Conservation (phyloP, 202 grass and related monocot genomes). For the Bolboschoenoplectus hybrid region DNA sequence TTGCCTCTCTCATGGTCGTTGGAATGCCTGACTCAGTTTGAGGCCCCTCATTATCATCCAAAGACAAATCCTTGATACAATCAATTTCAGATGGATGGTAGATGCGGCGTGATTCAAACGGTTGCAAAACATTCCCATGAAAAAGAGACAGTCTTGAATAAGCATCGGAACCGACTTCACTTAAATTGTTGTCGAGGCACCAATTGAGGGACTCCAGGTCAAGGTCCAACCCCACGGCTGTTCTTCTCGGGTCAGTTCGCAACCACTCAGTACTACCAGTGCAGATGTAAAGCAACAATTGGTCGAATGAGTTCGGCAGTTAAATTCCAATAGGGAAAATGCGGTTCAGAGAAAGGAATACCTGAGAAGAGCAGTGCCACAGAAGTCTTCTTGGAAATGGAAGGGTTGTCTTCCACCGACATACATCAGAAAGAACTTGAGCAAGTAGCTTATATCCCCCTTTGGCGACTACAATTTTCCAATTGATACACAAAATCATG, state of each 20-base stretch:
- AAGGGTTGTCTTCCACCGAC: slow-evolving; percentile 68
- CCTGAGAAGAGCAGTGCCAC: slow-evolving; percentile 89
- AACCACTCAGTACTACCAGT: slow-evolving; percentile 72
- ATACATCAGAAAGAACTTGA: slow-evolving; percentile 95
- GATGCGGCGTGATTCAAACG: slow-evolving; percentile 50
- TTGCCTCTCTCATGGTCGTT: slow-evolving; percentile 47
- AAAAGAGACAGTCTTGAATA: slow-evolving; percentile 82
- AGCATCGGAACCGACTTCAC: slow-evolving; percentile 68
- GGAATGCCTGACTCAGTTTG: slow-evolving; percentile 29
- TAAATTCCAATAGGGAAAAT: neutral
- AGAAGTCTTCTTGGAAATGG: slow-evolving; percentile 93
- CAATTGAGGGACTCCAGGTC: slow-evolving; percentile 93
- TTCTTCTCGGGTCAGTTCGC: slow-evolving; percentile 65
- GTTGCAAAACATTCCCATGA: slow-evolving; percentile 87
- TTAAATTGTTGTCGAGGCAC: slow-evolving; percentile 80
- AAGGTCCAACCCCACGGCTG: slow-evolving; percentile 76
- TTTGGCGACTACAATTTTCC: slow-evolving; percentile 61
- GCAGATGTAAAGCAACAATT: slow-evolving; percentile 8
- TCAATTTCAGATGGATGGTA: slow-evolving; percentile 47
- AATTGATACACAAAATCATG: neutral
- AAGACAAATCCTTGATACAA: slow-evolving; percentile 50
- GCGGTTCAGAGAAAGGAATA: slow-evolving; percentile 4
- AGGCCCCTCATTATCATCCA: slow-evolving; percentile 24
- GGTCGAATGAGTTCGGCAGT: neutral
- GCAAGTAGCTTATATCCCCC: slow-evolving; percentile 85